phyloP scores from a whole-genome alignment of 176 grass and related monocot genomes.

The Microstegium vimineum region DNA sequence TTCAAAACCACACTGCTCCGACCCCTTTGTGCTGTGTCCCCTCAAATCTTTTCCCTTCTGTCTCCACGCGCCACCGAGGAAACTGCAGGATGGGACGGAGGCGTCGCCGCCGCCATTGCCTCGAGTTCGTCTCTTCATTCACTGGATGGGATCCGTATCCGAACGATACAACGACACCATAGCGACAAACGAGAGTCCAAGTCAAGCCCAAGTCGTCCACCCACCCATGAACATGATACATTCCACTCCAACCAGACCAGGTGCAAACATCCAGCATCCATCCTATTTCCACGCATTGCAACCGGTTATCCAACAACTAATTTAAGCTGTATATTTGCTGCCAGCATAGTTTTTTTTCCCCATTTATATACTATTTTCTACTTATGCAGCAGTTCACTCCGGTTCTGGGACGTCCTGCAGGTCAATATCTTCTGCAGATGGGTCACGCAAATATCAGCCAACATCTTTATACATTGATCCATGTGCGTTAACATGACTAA shows the following conservation, averaged over 20 bases:
- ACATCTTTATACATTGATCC: background rate
- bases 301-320: background rate
- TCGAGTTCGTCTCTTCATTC: background rate
- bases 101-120: too few species aligned
- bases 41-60: background rate
- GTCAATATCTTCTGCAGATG: background rate
- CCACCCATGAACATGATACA: too few species aligned
- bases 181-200: too few species aligned
- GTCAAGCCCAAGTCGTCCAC: background rate
- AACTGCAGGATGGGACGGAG: too few species aligned
- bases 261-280: too few species aligned
- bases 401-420: background rate
- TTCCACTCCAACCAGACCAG: too few species aligned
- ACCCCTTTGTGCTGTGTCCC: background rate
- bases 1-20: background rate
- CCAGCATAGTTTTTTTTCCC: too few species aligned
- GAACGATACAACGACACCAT: background rate
- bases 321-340: background rate
- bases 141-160: background rate
- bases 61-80: background rate
- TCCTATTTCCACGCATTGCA: too few species aligned
- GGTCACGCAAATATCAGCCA: background rate
- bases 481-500: background rate
- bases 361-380: background rate
- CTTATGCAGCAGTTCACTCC: background rate